These are phyloP conservation scores for Ascochyta pisi DNA, from an alignment of 2,329 filamentous ascomycete genomes.

Conservation along the genomic window DNA sequence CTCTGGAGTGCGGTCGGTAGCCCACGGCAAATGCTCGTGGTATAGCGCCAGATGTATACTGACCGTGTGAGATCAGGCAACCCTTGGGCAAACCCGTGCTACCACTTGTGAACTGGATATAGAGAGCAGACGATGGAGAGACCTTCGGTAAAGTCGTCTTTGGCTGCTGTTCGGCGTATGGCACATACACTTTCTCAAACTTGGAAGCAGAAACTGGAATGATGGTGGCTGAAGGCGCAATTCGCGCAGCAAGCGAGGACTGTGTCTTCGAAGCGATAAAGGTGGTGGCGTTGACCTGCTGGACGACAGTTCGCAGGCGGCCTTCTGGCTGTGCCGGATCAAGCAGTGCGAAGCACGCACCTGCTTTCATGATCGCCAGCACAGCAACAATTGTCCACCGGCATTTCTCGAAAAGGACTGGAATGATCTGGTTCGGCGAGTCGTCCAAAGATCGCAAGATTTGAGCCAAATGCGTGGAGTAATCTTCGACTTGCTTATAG, in stretches of 20 bases:
- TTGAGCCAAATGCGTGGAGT: conserved; percentile 41
- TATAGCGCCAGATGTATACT: conserved; percentile 46
- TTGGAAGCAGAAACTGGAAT: conserved; percentile 45
- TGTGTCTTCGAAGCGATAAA: conserved; percentile 42
- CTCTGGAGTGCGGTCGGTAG: conserved; percentile 43
- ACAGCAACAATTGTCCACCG: conserved; percentile 49
- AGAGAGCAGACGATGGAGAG: conserved; percentile 34
- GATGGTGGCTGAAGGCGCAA: conserved; percentile 40
- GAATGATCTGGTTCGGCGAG: conserved; percentile 41
- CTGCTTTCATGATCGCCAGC: conserved; percentile 51
- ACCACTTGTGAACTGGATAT: conserved; percentile 48
- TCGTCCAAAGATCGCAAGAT: conserved; percentile 35
- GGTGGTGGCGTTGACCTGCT: conserved; percentile 38
- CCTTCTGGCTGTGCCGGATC: conserved; percentile 48
- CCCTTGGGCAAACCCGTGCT: conserved; percentile 47
- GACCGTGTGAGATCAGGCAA: conserved; percentile 44
- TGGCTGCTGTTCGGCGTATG: conserved; percentile 38
- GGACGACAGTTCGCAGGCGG: conserved; percentile 38
- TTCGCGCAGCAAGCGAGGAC: conserved; percentile 34
- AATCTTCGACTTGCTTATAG: conserved; percentile 45
- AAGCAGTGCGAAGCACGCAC: conserved; percentile 46
- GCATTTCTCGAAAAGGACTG: conserved; percentile 51
- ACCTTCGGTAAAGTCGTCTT: conserved; percentile 35
- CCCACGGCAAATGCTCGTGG: conserved; percentile 42
- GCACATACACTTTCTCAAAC: conserved; percentile 37